Percentiles rank a stretch among this genome's conserved stretches.
Conservation (phyloP, 352 stramenopile genomes). For the Phytophthora podocarpi region DNA sequence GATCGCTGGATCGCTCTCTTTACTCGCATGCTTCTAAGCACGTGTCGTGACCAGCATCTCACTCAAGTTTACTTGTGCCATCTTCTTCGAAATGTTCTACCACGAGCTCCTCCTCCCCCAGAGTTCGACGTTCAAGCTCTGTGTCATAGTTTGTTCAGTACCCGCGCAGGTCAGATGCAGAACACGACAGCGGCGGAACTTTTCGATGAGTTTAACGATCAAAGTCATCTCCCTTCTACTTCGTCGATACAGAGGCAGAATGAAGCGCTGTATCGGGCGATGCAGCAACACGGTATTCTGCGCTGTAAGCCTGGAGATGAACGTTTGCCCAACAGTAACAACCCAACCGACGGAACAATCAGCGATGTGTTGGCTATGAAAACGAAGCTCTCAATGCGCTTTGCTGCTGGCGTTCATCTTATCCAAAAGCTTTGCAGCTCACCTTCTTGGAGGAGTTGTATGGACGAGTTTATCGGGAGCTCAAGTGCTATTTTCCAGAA, state of each 20-base stretch:
- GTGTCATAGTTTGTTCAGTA: conserved; percentile 10
- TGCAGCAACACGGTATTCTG: conserved; percentile 22
- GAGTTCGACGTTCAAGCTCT: conserved; percentile 16
- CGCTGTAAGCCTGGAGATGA: neutral
- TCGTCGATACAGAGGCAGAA: conserved; percentile 25
- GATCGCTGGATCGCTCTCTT: conserved; percentile 40
- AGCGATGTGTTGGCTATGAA: neutral
- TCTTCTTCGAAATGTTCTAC: conserved; percentile 38
- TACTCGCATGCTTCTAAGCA: conserved; percentile 18
- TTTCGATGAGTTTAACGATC: conserved; percentile 16
- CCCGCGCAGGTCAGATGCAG: neutral
- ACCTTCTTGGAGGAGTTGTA: conserved; percentile 19
- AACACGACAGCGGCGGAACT: conserved; percentile 5
- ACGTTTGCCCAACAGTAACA: neutral
- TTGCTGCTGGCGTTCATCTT: conserved; percentile 30
- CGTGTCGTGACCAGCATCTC: conserved; percentile 13
- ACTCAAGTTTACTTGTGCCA: conserved; percentile 39
- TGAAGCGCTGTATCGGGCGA: conserved; percentile 25
- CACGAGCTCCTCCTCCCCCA: neutral
- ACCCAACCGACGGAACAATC: neutral
- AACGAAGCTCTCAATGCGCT: conserved; percentile 20
- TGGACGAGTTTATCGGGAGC: conserved; percentile 12
- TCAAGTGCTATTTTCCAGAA: conserved; percentile 6
- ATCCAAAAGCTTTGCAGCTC: conserved; percentile 34
- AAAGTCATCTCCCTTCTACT: neutral